Conservation (phyloP, 805 yeast genomes). For the Wickerhamomyces alni region DNA sequence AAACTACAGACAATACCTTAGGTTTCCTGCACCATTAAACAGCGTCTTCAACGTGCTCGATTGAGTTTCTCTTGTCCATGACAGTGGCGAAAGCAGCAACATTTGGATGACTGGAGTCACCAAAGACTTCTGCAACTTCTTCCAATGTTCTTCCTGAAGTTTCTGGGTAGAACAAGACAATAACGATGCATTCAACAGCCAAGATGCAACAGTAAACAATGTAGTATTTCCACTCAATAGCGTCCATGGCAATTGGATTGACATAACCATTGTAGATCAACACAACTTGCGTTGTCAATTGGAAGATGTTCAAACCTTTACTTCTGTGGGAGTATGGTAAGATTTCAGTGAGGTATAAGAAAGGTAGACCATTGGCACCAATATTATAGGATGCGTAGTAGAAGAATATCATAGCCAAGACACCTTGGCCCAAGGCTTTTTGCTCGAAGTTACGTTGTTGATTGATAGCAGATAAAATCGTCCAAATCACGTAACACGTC, state of each 20-base stretch:
- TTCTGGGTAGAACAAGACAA: constrained; percentile 29
- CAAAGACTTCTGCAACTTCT: constrained; percentile 31
- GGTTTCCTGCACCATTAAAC: too few species aligned
- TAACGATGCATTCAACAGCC: constrained; percentile 24
- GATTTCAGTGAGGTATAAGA: constrained; percentile 37
- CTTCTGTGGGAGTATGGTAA: constrained; percentile 27
- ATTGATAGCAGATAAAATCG: constrained; percentile 39
- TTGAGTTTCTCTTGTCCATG: constrained; percentile 1
- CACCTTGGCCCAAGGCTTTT: constrained; percentile 36
- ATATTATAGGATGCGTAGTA: constrained; percentile 35
- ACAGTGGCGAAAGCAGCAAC: not conserved
- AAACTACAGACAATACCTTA: too few species aligned
- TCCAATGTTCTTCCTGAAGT: constrained; percentile 34
- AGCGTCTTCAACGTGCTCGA: constrained; percentile 9
- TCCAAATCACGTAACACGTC: constrained; percentile 33
- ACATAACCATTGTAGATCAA: constrained; percentile 28
- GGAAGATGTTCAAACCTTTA: constrained; percentile 17
- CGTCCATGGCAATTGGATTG: constrained; percentile 32
- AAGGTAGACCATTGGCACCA: constrained; percentile 40
- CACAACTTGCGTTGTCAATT: constrained; percentile 13
- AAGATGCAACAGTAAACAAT: constrained; percentile 28
- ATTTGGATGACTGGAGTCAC: constrained; percentile 11
- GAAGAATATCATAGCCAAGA: constrained; percentile 44
- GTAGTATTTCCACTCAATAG: constrained; percentile 30
- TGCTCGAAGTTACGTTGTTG: constrained; percentile 33